Percentiles rank a stretch among this genome's conserved stretches.
Conservation (phyloP, 2,329 filamentous ascomycete species). For the Sporothrix brasiliensis region DNA sequence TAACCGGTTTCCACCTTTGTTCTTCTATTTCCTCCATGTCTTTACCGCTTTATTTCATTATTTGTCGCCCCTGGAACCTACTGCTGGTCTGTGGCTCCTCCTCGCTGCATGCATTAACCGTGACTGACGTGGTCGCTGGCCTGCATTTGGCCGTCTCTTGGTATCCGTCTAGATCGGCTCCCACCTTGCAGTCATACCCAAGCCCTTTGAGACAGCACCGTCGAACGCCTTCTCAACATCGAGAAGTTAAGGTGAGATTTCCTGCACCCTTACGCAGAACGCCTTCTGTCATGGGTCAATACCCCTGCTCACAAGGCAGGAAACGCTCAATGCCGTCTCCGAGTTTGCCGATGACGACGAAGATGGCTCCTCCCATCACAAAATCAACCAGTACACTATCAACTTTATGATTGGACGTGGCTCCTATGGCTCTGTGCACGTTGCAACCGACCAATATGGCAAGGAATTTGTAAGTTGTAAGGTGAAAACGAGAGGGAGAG, state of each 20-base stretch:
- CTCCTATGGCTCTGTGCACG: constrained; percentile 91
- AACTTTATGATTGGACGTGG: constrained; percentile 95
- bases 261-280: neutral
- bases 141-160: constrained; percentile 4
- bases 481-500: neutral
- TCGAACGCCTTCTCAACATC: constrained; percentile 60
- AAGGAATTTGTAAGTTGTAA: constrained; percentile 77
- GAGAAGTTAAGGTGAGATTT: constrained; percentile 57
- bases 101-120: constrained; percentile 1
- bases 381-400: constrained; percentile 94
- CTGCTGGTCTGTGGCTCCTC: neutral
- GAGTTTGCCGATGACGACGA: constrained; percentile 83
- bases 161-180: constrained; percentile 48
- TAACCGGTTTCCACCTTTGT: neutral
- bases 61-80: neutral
- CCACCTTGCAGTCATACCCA: constrained; percentile 48
- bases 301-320: constrained; percentile 52
- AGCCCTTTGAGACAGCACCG: constrained; percentile 62
- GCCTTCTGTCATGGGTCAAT: no score
- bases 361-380: constrained; percentile 78
- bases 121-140: constrained; percentile 23
- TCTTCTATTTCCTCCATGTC: neutral
- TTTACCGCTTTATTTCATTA: no score
- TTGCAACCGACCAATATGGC: constrained; percentile 86
- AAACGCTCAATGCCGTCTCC: constrained; percentile 87